phyloP scores from a whole-genome alignment of 176 grass and related monocot species.

The Carex myosuroides region DNA sequence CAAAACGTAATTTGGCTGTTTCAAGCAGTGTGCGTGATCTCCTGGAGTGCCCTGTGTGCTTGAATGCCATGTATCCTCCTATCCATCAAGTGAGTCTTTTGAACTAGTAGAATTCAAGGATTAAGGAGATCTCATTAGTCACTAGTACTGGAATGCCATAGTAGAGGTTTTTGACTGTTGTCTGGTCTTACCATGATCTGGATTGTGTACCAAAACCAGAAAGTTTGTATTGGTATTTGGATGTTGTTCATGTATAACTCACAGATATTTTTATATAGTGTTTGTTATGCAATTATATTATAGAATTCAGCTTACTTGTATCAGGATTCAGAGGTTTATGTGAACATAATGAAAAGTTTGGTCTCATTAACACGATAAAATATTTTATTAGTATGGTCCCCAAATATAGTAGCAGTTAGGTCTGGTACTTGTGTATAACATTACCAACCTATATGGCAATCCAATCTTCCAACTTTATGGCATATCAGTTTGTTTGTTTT shows the following conservation, averaged over 20 bases:
- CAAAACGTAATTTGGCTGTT: constrained; percentile 66
- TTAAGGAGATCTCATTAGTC: neutral
- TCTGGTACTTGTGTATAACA: neutral
- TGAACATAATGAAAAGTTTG: neutral
- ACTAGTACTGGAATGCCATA: neutral
- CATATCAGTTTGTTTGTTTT: neutral
- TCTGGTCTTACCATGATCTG: neutral
- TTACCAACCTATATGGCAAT: neutral
- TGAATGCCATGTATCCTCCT: constrained; percentile 97
- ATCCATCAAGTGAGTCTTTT: constrained; percentile 77
- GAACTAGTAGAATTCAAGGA: neutral
- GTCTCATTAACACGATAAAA: neutral
- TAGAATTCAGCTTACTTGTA: neutral
- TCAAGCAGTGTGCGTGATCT: constrained; percentile 79
- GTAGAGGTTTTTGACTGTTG: neutral
- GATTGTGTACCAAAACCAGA: neutral
- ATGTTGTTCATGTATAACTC: neutral
- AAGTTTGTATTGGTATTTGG: neutral
- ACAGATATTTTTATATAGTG: neutral
- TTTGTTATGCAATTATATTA: neutral
- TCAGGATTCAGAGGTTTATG: neutral
- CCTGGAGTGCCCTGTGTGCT: constrained; percentile 87
- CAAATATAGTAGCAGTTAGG: neutral
- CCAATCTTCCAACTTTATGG: neutral
- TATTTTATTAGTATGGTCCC: neutral